phyloP scores from a whole-genome alignment of 2,329 filamentous ascomycete genomes.

The Epichloe scottii region DNA sequence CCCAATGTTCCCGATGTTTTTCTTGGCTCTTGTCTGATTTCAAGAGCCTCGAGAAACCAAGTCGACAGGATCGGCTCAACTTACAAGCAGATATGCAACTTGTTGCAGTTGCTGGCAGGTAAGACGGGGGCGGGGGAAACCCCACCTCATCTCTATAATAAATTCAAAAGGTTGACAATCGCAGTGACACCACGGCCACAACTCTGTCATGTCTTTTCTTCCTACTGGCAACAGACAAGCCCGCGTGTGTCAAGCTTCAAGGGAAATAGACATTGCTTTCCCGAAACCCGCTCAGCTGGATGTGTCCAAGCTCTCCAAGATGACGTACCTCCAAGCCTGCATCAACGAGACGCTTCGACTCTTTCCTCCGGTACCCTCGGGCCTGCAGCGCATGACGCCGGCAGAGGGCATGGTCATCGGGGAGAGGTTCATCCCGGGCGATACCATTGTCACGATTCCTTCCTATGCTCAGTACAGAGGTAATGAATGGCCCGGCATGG shows the following conservation, averaged over 20 bases:
- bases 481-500: not conserved
- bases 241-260: slow-evolving; percentile 18
- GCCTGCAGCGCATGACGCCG: slow-evolving; percentile 23
- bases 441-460: slow-evolving; percentile 18
- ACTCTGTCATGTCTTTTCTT: slow-evolving; percentile 21
- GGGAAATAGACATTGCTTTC: slow-evolving; percentile 18
- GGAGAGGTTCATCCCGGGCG: slow-evolving; percentile 22
- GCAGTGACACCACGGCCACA: slow-evolving; percentile 24
- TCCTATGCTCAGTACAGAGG: slow-evolving; percentile 7
- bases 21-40: slow-evolving; percentile 19
- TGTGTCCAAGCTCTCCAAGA: slow-evolving; percentile 10
- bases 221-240: slow-evolving; percentile 18
- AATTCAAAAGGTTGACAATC: not conserved
- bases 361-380: slow-evolving; percentile 23
- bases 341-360: slow-evolving; percentile 29
- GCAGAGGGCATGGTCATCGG: slow-evolving; percentile 22
- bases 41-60: slow-evolving; percentile 7
- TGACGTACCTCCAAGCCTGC: slow-evolving; percentile 20
- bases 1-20: slow-evolving; percentile 18
- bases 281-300: slow-evolving; percentile 5
- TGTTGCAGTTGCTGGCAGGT: slow-evolving; percentile 21
- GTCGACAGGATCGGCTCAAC: slow-evolving; percentile 12
- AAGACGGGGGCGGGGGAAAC: too few species aligned
- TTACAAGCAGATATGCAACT: slow-evolving; percentile 18
- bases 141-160: too few species aligned